A percentile compares a stretch with the other conserved stretches of the same genome.
phyloP scores from a whole-genome alignment of 1,284 basidiomycete species.

The Leccinum solheimii region DNA sequence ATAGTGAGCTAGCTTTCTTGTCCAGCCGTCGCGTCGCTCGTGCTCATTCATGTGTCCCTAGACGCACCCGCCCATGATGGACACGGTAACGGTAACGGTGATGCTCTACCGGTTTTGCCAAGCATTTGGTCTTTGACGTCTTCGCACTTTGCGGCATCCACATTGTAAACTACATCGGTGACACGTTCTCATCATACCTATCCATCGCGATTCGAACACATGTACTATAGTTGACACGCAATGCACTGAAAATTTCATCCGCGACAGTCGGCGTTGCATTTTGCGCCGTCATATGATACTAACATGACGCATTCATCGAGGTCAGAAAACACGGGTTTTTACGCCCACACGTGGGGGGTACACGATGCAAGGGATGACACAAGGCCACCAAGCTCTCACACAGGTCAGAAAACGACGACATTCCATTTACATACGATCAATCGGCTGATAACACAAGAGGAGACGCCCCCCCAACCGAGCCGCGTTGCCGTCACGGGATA shows the following conservation, averaged over 20 bases:
- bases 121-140: slow-evolving; percentile 60
- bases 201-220: slow-evolving; percentile 31
- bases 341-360: slow-evolving; percentile 35
- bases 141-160: slow-evolving; percentile 25
- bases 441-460: slow-evolving; percentile 35
- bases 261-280: slow-evolving; percentile 22
- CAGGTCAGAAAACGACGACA: slow-evolving; percentile 19
- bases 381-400: slow-evolving; percentile 18
- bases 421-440: slow-evolving; percentile 28
- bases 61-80: slow-evolving; percentile 87
- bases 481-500: slow-evolving; percentile 10
- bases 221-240: slow-evolving; percentile 37
- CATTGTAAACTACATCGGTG: slow-evolving; percentile 36
- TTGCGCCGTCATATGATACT: slow-evolving; percentile 26
- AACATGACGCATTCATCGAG: slow-evolving; percentile 18
- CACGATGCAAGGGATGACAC: slow-evolving; percentile 30
- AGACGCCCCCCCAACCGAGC: slow-evolving; percentile 12
- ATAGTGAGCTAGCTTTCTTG: slow-evolving; percentile 52
- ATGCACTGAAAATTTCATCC: slow-evolving; percentile 28
- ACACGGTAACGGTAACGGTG: slow-evolving; percentile 76
- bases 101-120: slow-evolving; percentile 80
- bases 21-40: slow-evolving; percentile 17
- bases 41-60: slow-evolving; percentile 36
- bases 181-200: slow-evolving; percentile 35
- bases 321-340: slow-evolving; percentile 33